Base-by-base conservation (phyloP, 2,329 filamentous ascomycete genomes). In the Coniochaeta sp. region DNA sequence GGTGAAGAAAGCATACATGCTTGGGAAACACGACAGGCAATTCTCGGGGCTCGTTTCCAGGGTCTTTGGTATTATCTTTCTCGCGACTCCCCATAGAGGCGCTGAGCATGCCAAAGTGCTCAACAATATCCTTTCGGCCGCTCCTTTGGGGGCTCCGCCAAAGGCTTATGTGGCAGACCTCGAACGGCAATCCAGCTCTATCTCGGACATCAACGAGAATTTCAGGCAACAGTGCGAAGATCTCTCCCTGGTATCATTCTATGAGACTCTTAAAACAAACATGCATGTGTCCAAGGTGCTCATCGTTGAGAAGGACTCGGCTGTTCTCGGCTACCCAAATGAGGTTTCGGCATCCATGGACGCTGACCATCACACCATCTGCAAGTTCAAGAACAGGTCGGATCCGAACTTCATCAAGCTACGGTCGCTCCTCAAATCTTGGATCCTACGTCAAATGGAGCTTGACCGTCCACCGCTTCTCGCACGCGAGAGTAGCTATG, bases 201-300 rank as follows among this genome's bases (percentile, higher is more conserved):
- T 60, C 14, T 49, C 54, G 22, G 51, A 56, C 20, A 62, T 66
- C 42, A 67, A 65, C 55, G 61, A 67, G 16, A 57, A 60, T 8
- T 67, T 68, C 56, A 57, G 55, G 2, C 52, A 62, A 30, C 53
- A 55, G 30, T 40, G 48, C 10, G 26, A 52, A 2, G 53, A 60
- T 18, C 46, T 68, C 3, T 31, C 61, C 1, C 55, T 69, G 1
- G 56, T 52, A 30, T 65, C 63, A 1, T 66, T 67, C 52, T 67
- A 64, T 45, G 65, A 67, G 51, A 65, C 61, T 9, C 33, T 53
- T 8, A 51, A 52, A 12, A 63, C 53, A 14, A 59, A 52, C 14
- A 20, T 59, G 6, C 48, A 47, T 5, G 16, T 32, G 24, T 28
- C 27, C 8, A 49, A 52, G 22, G 42, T 40, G 14, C 20, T 46